These are phyloP conservation scores for Lasiodiplodia citricola DNA, from an alignment of 2,329 filamentous ascomycete genomes.

Conservation along the genomic window DNA sequence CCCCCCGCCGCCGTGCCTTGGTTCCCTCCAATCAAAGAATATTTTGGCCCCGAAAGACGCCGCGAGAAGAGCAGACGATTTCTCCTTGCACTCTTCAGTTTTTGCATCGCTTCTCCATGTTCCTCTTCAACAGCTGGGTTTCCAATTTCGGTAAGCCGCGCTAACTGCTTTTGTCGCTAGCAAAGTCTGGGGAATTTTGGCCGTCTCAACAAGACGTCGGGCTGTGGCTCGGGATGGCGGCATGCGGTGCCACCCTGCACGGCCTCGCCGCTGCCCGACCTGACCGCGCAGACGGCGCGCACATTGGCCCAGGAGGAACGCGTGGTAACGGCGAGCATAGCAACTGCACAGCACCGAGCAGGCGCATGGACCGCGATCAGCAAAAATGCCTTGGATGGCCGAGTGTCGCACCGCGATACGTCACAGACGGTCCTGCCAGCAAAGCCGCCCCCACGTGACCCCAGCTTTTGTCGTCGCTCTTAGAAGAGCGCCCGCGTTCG, in stretches of 20 bases:
- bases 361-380: background rate
- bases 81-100: background rate
- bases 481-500: background rate
- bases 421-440: constrained; percentile 16
- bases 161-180: background rate
- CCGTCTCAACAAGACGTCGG: background rate
- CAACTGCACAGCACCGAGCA: background rate
- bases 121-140: background rate
- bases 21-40: too few relatives aligned
- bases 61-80: background rate
- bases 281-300: background rate
- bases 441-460: constrained; percentile 11
- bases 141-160: background rate
- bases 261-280: constrained; percentile 13
- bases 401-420: background rate
- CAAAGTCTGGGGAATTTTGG: background rate
- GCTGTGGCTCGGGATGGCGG: constrained; percentile 1
- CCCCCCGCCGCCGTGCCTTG: too few relatives aligned
- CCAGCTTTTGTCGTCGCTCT: background rate
- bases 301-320: background rate
- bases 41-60: too few relatives aligned
- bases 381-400: background rate
- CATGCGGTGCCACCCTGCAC: background rate
- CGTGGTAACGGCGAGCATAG: background rate
- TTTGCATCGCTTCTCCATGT: too few relatives aligned